Percentiles rank a stretch among this genome's conserved stretches.
phyloP scores from a whole-genome alignment of 2,329 filamentous ascomycete genomes.

The Lasiodiplodia sp. region DNA sequence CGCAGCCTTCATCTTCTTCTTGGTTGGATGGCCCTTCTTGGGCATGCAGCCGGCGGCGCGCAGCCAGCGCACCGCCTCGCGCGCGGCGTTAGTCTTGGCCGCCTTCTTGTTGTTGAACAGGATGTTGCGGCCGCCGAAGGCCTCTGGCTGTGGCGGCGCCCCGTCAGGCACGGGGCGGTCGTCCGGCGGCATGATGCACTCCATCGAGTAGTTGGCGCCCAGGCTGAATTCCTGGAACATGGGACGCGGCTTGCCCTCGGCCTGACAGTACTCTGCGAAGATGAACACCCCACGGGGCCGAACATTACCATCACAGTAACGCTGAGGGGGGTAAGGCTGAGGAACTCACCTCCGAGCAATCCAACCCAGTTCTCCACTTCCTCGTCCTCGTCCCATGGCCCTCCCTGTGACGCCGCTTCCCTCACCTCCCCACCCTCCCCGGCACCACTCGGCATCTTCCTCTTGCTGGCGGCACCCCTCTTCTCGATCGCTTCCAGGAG shows the following conservation, averaged over 20 bases:
- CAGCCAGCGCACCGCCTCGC: constrained; percentile 51
- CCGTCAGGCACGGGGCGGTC: not conserved
- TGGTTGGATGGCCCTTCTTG: constrained; percentile 41
- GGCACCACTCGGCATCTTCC: constrained; percentile 32
- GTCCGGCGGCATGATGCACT: constrained; percentile 36
- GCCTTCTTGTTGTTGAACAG: constrained; percentile 50
- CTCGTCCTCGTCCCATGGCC: constrained; percentile 30
- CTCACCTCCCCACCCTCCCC: constrained; percentile 30
- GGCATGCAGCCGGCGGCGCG: constrained; percentile 45
- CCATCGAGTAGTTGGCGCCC: constrained; percentile 43
- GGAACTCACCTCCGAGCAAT: constrained; percentile 35
- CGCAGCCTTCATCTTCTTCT: constrained; percentile 36
- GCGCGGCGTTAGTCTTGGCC: constrained; percentile 52
- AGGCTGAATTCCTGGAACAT: constrained; percentile 47
- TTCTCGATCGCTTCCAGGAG: constrained; percentile 38
- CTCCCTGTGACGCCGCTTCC: constrained; percentile 23
- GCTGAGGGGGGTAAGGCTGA: not conserved
- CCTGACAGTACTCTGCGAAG: constrained; percentile 42
- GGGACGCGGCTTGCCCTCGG: constrained; percentile 38
- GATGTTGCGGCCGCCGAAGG: constrained; percentile 46
- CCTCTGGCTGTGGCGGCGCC: constrained; percentile 29
- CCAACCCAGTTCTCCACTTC: constrained; percentile 47
- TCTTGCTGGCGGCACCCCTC: constrained; percentile 32
- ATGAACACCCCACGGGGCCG: not conserved
- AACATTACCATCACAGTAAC: not conserved